A percentile compares a stretch with the other conserved stretches of the same genome.
These are phyloP conservation scores for Porogramme epimiltina DNA, from an alignment of 1,284 basidiomycete species.

Conservation along the genomic window DNA sequence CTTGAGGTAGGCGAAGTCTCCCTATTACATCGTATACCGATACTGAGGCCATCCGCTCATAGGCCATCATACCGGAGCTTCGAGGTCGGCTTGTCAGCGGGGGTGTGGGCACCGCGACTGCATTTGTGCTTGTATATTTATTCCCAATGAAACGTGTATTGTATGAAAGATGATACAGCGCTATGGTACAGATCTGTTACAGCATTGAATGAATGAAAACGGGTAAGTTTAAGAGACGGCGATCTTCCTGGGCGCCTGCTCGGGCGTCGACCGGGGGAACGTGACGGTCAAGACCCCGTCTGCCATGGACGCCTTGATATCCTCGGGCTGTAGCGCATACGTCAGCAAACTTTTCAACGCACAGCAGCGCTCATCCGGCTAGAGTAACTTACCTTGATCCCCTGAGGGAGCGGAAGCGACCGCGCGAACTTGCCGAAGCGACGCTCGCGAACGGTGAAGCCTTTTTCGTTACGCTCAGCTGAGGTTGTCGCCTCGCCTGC, in stretches of 20 bases:
- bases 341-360: constrained; percentile 2
- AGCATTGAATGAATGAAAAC: too few species aligned
- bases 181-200: too few species aligned
- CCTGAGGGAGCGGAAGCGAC: constrained; percentile 44
- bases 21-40: too few species aligned
- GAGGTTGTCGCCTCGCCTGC: constrained; percentile 41
- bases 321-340: constrained; percentile 34
- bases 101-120: too few species aligned
- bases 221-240: constrained; percentile 33
- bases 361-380: neutral
- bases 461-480: constrained; percentile 39
- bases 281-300: constrained; percentile 44
- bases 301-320: constrained; percentile 46
- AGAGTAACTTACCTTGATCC: constrained; percentile 42
- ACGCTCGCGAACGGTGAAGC: constrained; percentile 52
- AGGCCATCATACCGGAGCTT: too few species aligned
- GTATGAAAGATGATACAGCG: too few species aligned
- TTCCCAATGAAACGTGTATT: too few species aligned
- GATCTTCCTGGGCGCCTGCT: constrained; percentile 39
- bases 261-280: constrained; percentile 43
- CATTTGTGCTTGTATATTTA: too few species aligned
- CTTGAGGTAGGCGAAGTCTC: too few species aligned
- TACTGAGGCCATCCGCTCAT: too few species aligned
- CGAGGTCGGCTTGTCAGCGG: too few species aligned
- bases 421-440: constrained; percentile 49